Evolutionary conservation across 2,329 filamentous ascomycete genomes (phyloP).

Genomic region (Calonectria pauciramosa): DNA sequence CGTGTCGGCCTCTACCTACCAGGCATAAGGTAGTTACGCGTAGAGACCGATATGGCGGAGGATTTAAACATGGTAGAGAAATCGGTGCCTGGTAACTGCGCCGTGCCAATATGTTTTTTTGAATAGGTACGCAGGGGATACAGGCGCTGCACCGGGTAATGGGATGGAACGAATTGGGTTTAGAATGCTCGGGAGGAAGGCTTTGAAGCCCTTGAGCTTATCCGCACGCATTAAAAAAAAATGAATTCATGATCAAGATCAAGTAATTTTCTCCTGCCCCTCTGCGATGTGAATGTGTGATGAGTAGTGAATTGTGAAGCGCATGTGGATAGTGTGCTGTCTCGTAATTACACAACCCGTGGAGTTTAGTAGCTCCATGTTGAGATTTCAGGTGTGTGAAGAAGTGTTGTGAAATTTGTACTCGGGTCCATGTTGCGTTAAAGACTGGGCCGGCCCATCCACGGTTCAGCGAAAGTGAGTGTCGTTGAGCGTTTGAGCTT

Average conservation of each 20-base stretch:
- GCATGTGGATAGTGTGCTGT: not conserved
- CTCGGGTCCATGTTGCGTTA: not conserved
- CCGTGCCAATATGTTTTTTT: conserved; percentile 37
- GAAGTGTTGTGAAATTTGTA: not conserved
- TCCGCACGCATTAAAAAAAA: conserved; percentile 28
- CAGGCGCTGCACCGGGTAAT: conserved; percentile 45
- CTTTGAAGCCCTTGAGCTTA: conserved; percentile 34
- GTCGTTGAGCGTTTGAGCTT: not conserved
- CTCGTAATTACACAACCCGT: not conserved
- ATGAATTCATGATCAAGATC: not conserved
- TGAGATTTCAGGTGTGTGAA: not conserved
- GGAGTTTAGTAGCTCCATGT: not conserved
- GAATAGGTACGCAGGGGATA: conserved; percentile 41
- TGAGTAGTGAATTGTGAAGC: not conserved
- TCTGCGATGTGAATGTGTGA: conserved; percentile 3
- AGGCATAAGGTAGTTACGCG: conserved; percentile 75
- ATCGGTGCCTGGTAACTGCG: conserved; percentile 38
- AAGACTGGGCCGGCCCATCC: not conserved
- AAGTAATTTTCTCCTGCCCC: not conserved
- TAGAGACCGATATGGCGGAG: conserved; percentile 26
- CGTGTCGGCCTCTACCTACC: conserved; percentile 97
- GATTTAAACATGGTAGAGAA: conserved; percentile 40
- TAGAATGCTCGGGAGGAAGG: conserved; percentile 44
- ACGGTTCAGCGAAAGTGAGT: not conserved
- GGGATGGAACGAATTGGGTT: conserved; percentile 37